Evolutionary conservation across 208 protist genomes (phyloP).

Genomic region (Acanthamoeba triangularis): DNA sequence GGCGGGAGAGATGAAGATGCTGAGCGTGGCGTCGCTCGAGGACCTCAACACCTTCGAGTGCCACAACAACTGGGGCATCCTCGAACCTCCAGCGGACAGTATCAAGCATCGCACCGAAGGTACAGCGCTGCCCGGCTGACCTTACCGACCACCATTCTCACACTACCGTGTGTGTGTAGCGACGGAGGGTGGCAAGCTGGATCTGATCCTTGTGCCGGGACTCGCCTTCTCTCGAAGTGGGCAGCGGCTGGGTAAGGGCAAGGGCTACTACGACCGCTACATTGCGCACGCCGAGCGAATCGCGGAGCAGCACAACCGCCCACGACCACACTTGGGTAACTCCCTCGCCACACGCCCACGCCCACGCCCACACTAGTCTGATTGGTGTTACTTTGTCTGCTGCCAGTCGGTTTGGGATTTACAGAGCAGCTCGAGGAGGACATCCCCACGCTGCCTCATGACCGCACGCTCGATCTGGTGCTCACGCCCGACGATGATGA

Average conservation of each 20-base stretch:
- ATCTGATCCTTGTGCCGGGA: conserved; percentile 7
- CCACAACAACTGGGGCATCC: conserved; percentile 35
- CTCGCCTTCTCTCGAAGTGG: conserved; percentile 15
- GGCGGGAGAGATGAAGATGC: background rate
- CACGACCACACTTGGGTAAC: conserved; percentile 2
- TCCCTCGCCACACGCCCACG: too few species aligned
- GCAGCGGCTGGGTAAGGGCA: background rate
- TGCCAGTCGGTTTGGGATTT: background rate
- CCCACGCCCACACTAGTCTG: background rate
- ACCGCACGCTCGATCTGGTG: conserved; percentile 11
- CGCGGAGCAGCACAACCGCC: background rate
- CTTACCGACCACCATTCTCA: background rate
- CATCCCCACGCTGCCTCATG: conserved; percentile 13
- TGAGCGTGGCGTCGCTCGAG: conserved; percentile 5
- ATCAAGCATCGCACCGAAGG: background rate
- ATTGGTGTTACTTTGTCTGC: background rate
- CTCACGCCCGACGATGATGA: background rate
- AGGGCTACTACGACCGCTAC: conserved; percentile 27
- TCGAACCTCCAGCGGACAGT: background rate
- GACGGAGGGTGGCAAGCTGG: background rate
- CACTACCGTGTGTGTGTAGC: background rate
- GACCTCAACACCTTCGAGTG: conserved; percentile 22
- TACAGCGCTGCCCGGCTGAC: too few species aligned
- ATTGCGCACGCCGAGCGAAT: background rate
- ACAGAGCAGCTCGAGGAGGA: conserved; percentile 24